Evolutionary conservation across 192 early-diverging fungal species (phyloP).

Genomic region (Kappamyces sp.): DNA sequence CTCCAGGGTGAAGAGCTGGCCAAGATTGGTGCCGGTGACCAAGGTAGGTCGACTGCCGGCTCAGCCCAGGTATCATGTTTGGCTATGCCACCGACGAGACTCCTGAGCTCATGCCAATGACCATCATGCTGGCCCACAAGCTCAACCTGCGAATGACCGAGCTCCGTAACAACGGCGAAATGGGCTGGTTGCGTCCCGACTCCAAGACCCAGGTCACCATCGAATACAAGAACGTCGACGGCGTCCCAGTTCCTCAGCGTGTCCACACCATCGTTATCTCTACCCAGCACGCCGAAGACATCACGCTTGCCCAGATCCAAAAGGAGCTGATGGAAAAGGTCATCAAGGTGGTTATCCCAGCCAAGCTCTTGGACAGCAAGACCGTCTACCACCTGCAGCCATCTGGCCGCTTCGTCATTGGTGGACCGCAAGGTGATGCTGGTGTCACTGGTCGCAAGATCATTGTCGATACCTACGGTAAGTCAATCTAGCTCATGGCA

Average conservation of each 20-base stretch:
- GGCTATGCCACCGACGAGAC: slow-evolving; percentile 98
- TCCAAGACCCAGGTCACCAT: slow-evolving; percentile 99
- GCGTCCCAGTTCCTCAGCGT: slow-evolving; percentile 89
- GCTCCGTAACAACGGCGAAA: slow-evolving; percentile 83
- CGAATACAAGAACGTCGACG: slow-evolving; percentile 93
- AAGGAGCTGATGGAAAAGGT: slow-evolving; percentile 87
- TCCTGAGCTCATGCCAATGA: slow-evolving; percentile 98
- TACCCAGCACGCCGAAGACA: slow-evolving; percentile 89
- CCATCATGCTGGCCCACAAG: slow-evolving; percentile 91
- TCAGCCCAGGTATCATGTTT: slow-evolving; percentile 54
- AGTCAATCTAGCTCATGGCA: too few relatives aligned
- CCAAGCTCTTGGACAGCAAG: slow-evolving; percentile 75
- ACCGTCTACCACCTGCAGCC: slow-evolving; percentile 98
- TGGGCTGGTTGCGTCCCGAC: slow-evolving; percentile 94
- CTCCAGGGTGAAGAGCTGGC: slow-evolving; percentile 87
- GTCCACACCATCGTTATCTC: slow-evolving; percentile 98
- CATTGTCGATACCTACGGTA: slow-evolving; percentile 79
- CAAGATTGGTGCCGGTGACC: slow-evolving; percentile 99
- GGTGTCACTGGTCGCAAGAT: slow-evolving; percentile 98
- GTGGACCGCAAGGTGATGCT: slow-evolving; percentile 99
- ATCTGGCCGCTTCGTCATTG: slow-evolving; percentile 98
- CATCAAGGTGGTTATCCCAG: slow-evolving; percentile 88
- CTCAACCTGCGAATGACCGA: slow-evolving; percentile 96
- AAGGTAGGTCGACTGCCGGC: slow-evolving; percentile 44
- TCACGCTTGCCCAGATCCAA: slow-evolving; percentile 78